A percentile compares a stretch with the other conserved stretches of the same genome.
phyloP scores from a whole-genome alignment of 352 stramenopile genomes.

The Pseudoperonospora humuli region DNA sequence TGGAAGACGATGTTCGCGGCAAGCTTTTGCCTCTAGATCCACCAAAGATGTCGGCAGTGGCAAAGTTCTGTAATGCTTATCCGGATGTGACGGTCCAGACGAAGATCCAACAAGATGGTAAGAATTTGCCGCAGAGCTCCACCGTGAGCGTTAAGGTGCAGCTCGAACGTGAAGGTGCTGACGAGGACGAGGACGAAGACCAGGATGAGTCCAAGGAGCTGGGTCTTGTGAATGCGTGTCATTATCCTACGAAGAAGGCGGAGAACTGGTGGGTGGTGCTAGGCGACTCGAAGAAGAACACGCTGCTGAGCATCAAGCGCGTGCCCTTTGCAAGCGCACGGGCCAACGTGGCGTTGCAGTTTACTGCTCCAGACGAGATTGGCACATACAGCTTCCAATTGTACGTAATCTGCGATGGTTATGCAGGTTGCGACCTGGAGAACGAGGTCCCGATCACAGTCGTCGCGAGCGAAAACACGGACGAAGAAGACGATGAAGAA shows the following conservation, averaged over 20 bases:
- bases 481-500: slow-evolving; percentile 42
- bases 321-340: slow-evolving; percentile 86
- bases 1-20: slow-evolving; percentile 90
- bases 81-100: slow-evolving; percentile 96
- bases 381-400: slow-evolving; percentile 94
- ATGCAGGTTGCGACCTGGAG: slow-evolving; percentile 97
- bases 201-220: slow-evolving; percentile 40
- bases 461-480: slow-evolving; percentile 40
- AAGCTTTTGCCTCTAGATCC: slow-evolving; percentile 83
- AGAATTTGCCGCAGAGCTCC: slow-evolving; percentile 88
- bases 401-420: slow-evolving; percentile 99
- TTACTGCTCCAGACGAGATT: slow-evolving; percentile 91
- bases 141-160: slow-evolving; percentile 84
- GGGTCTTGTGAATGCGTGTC: slow-evolving; percentile 62
- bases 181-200: slow-evolving; percentile 86
- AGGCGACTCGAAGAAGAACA: slow-evolving; percentile 93
- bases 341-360: slow-evolving; percentile 88
- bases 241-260: slow-evolving; percentile 87
- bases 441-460: slow-evolving; percentile 85
- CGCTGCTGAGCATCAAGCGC: slow-evolving; percentile 96
- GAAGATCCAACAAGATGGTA: slow-evolving; percentile 84
- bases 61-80: slow-evolving; percentile 99
- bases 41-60: slow-evolving; percentile 94
- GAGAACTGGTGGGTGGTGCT: slow-evolving; percentile 99
- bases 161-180: slow-evolving; percentile 90